Conservation (phyloP, 176 grass and related monocot species). For the Elaeis guineensis region DNA sequence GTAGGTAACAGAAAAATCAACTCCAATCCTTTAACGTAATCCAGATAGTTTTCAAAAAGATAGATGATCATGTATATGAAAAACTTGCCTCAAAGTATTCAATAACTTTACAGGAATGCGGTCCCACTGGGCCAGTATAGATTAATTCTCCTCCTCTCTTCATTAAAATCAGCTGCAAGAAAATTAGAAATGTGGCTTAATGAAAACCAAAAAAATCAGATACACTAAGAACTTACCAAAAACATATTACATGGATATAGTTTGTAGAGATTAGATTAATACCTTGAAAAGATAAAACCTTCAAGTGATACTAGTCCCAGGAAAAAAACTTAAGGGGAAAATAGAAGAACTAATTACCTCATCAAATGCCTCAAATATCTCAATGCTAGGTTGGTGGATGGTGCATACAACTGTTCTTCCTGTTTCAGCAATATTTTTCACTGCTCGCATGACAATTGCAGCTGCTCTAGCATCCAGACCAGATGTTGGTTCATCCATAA, state of each 20-base stretch:
- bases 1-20: too few species aligned
- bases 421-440: slow-evolving; percentile 17
- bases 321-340: too few species aligned
- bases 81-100: slow-evolving; percentile 68
- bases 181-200: neutral
- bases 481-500: slow-evolving; percentile 24
- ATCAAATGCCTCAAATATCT: slow-evolving; percentile 25
- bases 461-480: slow-evolving; percentile 23
- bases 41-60: too few species aligned
- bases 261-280: too few species aligned
- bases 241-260: too few species aligned
- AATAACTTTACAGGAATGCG: slow-evolving; percentile 45
- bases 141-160: slow-evolving; percentile 79
- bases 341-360: neutral
- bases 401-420: slow-evolving; percentile 21
- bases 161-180: slow-evolving; percentile 61
- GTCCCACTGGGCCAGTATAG: slow-evolving; percentile 52
- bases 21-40: too few species aligned
- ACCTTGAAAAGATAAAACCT: too few species aligned
- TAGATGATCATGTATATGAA: too few species aligned
- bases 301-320: too few species aligned
- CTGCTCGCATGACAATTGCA: slow-evolving; percentile 19
- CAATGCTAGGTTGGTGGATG: slow-evolving; percentile 22
- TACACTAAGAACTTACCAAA: too few species aligned
- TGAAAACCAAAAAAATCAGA: too few species aligned